Percentiles rank a stretch among this genome's conserved stretches.
Conservation (phyloP, 179 eudicot species). For the Sideroxylon spinosum region DNA sequence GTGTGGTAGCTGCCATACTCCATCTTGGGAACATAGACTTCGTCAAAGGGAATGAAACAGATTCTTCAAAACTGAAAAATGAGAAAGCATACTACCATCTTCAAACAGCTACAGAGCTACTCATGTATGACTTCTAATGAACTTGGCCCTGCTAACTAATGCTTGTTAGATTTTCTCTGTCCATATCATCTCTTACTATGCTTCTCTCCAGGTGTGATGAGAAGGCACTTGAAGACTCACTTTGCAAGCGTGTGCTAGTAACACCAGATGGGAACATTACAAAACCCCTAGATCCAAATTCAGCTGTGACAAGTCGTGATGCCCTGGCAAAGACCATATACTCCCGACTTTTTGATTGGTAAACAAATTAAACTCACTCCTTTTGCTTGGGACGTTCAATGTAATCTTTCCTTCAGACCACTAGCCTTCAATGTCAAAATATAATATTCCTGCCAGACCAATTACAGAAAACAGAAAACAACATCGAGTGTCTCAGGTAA, state of each 20-base stretch:
- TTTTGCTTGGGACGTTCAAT: neutral
- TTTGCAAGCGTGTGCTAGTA: slow-evolving; percentile 90
- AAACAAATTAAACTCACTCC: slow-evolving; percentile 14
- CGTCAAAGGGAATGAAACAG: slow-evolving; percentile 54
- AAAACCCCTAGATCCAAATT: slow-evolving; percentile 76
- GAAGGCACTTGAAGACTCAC: slow-evolving; percentile 76
- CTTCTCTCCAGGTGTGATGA: slow-evolving; percentile 64
- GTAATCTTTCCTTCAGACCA: neutral
- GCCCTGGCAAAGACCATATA: slow-evolving; percentile 90
- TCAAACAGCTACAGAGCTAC: slow-evolving; percentile 61
- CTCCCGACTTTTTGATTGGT: slow-evolving; percentile 93
- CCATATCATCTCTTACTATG: neutral
- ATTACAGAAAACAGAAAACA: neutral
- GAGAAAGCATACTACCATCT: slow-evolving; percentile 50
- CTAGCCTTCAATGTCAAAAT: neutral
- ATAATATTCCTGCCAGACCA: neutral
- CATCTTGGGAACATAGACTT: slow-evolving; percentile 66
- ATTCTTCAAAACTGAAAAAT: slow-evolving; percentile 59
- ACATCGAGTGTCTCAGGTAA: neutral
- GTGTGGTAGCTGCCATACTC: slow-evolving; percentile 71
- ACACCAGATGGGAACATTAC: slow-evolving; percentile 97
- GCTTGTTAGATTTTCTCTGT: neutral
- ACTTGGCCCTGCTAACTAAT: neutral
- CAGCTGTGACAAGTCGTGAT: slow-evolving; percentile 84
- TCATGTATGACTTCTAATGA: slow-evolving; percentile 34